Evolutionary conservation across 140 eudicot genomes (phyloP), one percentile per base, ranked within the genome.

Genomic region (Stevia rebaudiana): DNA sequence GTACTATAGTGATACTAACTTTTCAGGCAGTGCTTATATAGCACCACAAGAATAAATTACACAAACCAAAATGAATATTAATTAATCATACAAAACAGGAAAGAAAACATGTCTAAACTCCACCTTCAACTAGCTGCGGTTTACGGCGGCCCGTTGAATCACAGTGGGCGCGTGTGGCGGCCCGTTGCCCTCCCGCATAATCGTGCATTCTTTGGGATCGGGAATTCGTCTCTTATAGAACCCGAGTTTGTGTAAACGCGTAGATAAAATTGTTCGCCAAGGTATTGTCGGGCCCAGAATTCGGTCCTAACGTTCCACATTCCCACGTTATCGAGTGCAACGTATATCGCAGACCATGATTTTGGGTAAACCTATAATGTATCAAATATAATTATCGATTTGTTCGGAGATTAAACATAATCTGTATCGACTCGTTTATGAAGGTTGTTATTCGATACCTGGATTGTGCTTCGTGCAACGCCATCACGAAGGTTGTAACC

Each of bases 241-340:
- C 90, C 88, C 9, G 98, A 79, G 17, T 71, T 40, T 37, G 98
- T 86, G 76, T 80, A 88, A 22, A 92, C 98, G n/a, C 96, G 89
- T 12, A 92, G 63, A 55, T 92, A 92, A 36, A 88, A 69, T 16
- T 92, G 98, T 65, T 92, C 96, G 5, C 98, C 98, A 0, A 92
- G 81, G 79, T 92, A 92, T 59, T 88, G 98, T 43, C 98, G 73
- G 25, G 96, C 96, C 97, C 97, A 90, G 61, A 43, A 87, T 71
- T 90, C 97, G 0, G 95, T 72, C 60, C 97, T 84, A 12, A 87
- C 19, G 69, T 90, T 82, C 97, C 97, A 90, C 97, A 90, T 90
- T 22, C 95, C 97, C 9, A 87, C 97, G 31, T 90, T 90, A 67
- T 90, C 97, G 15, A 90, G 88, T 12, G 86, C 83, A 9, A 90